Base-by-base conservation (phyloP, 345 rosid species). In the Cochlearia excelsa region DNA sequence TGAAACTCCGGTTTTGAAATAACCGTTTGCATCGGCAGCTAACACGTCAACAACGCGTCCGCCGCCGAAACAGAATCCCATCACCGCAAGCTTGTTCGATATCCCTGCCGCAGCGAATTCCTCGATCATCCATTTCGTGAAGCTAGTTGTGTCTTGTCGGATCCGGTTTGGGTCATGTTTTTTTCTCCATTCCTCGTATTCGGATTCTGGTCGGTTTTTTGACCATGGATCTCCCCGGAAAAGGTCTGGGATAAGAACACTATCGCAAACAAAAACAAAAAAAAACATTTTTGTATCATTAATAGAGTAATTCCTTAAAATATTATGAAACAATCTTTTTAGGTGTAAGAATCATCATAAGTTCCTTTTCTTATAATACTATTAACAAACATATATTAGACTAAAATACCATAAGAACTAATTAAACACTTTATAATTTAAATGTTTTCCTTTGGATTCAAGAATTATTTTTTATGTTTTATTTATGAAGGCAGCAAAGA, bases 11-110 rank as follows among this genome's bases (percentile, higher is more conserved):
- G 58, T 59, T 26, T 90, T 83, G 39, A 85, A 88, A 68, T 53
- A 61, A 61, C 51, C 63, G 38, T 77, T 81, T 26, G 67, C 62
- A 48, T 91, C 96, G 37, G 61, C 40, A 6, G 90, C 86, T 61
- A 88, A 75, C 8, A 78, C 67, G 2, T 88, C 95, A 2, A 88
- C 66, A 9, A 84, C 84, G 5, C 82, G 67, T 11, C 96, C 96
- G 10, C 92, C 98, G 3, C 95, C 96, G n/a, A 68, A 86, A 53
- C 98, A 91, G 49, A 88, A 88, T 7, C 98, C 96, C 42, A 88
- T 78, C 8, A 84, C 23, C 27, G 87, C 96, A 27, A 88, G 79
- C 79, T 92, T 92, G 79, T 83, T 88, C 5, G 92, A 81, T 68
- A 84, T 75, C 23, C 92, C 95, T 3, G 95, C 90, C 0, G 95